phyloP scores from a whole-genome alignment of 1,284 basidiomycete genomes.

The Laetiporus sulphureus region DNA sequence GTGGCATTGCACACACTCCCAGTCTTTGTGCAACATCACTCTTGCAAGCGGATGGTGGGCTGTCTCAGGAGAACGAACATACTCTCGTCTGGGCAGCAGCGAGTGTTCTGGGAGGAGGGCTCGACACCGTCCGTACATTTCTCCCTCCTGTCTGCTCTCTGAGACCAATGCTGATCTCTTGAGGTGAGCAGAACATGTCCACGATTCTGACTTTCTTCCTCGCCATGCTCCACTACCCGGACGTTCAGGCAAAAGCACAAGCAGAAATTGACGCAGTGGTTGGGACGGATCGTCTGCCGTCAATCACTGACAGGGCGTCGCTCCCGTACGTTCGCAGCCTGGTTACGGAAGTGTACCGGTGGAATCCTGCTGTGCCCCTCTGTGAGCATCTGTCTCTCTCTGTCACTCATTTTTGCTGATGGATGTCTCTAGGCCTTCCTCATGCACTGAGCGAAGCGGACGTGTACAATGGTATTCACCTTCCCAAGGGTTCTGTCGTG shows the following conservation, averaged over 20 bases:
- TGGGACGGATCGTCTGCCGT: slow-evolving; percentile 23
- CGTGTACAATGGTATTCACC: slow-evolving; percentile 20
- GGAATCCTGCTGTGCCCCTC: slow-evolving; percentile 22
- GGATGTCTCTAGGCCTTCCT: slow-evolving; percentile 13
- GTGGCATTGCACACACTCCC: not conserved
- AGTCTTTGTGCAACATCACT: not conserved
- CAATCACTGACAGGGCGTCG: slow-evolving; percentile 20
- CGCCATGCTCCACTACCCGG: slow-evolving; percentile 26
- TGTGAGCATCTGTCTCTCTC: slow-evolving; percentile 7
- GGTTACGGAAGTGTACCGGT: slow-evolving; percentile 24
- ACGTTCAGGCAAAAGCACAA: slow-evolving; percentile 25
- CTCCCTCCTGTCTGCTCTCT: not conserved
- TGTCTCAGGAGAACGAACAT: not conserved
- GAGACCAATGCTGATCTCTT: not conserved
- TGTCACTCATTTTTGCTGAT: not conserved
- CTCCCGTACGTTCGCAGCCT: slow-evolving; percentile 27
- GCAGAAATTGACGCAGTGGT: slow-evolving; percentile 26
- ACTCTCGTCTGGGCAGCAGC: not conserved
- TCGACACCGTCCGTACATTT: slow-evolving; percentile 21
- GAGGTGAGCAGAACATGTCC: slow-evolving; percentile 19
- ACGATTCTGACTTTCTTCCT: slow-evolving; percentile 22
- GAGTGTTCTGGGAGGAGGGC: slow-evolving; percentile 14
- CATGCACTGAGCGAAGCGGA: slow-evolving; percentile 24
- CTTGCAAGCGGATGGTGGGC: not conserved
- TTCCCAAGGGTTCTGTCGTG: slow-evolving; percentile 23